Percentiles rank a stretch among this genome's conserved stretches.
Conservation (phyloP, 106 monocot genomes). For the Gastrodia elata region DNA sequence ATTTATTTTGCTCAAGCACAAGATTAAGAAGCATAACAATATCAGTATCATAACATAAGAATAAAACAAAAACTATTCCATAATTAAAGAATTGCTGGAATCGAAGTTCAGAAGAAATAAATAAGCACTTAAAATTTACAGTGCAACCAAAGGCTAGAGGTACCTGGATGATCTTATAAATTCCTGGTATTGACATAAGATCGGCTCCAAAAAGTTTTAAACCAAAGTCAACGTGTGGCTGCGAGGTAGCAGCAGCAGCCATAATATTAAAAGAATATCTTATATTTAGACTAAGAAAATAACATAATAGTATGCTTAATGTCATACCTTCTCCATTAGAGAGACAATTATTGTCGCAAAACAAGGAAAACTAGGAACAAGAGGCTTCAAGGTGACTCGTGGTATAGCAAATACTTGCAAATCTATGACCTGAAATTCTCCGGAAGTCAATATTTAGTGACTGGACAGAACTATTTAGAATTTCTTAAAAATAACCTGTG, state of each 20-base stretch:
- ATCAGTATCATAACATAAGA: not conserved
- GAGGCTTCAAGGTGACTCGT: slow-evolving; percentile 46
- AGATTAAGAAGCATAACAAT: not conserved
- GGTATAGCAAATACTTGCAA: slow-evolving; percentile 50
- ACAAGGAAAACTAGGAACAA: slow-evolving; percentile 53
- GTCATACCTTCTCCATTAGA: slow-evolving; percentile 53
- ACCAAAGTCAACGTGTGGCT: slow-evolving; percentile 68
- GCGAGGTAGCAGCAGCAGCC: not conserved
- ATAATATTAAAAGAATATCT: not conserved
- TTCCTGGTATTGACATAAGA: slow-evolving; percentile 49
- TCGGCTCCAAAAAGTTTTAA: slow-evolving; percentile 49
- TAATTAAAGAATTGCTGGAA: not conserved
- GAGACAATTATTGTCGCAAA: slow-evolving; percentile 43
- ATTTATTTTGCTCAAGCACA: too few species aligned
- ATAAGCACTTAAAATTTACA: not conserved
- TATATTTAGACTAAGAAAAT: not conserved
- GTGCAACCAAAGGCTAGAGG: not conserved
- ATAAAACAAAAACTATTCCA: not conserved
- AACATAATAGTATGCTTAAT: not conserved
- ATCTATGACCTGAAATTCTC: slow-evolving; percentile 35
- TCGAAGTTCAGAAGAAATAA: not conserved
- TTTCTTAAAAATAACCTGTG: slow-evolving; percentile 14
- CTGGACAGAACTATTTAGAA: not conserved
- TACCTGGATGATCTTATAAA: slow-evolving; percentile 45
- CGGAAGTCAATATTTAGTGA: not conserved